Evolutionary conservation across 306 rosid species (phyloP).

Genomic region (Fragaria ananassa): DNA sequence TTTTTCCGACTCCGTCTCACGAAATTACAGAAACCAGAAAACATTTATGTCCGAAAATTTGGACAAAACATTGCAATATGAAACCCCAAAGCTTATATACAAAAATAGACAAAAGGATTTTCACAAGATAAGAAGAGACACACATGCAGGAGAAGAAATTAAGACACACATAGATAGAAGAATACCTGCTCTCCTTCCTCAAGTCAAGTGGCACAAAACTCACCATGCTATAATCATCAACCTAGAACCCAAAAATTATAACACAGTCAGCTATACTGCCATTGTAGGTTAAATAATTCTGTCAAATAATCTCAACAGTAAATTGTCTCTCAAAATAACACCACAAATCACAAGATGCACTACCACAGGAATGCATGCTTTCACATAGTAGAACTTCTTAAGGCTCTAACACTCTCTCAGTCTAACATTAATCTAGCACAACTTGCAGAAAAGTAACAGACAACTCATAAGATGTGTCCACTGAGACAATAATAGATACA

Average conservation of each 20-base stretch:
- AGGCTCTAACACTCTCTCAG: neutral
- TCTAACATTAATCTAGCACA: neutral
- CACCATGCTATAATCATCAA: constrained; percentile 62
- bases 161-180: neutral
- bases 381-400: neutral
- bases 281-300: neutral
- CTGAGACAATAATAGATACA: neutral
- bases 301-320: neutral
- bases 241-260: constrained; percentile 35
- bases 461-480: neutral
- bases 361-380: neutral
- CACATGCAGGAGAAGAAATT: neutral
- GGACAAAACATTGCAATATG: neutral
- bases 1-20: neutral
- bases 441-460: neutral
- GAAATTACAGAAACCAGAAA: neutral
- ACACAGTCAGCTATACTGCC: neutral
- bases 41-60: neutral
- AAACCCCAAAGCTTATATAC: neutral
- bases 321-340: neutral
- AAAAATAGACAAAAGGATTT: neutral
- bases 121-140: neutral
- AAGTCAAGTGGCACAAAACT: constrained; percentile 81
- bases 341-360: neutral
- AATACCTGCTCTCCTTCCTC: constrained; percentile 81